Evolutionary conservation across 805 yeast species (phyloP).

Genomic region (Candida endomychidarum): DNA sequence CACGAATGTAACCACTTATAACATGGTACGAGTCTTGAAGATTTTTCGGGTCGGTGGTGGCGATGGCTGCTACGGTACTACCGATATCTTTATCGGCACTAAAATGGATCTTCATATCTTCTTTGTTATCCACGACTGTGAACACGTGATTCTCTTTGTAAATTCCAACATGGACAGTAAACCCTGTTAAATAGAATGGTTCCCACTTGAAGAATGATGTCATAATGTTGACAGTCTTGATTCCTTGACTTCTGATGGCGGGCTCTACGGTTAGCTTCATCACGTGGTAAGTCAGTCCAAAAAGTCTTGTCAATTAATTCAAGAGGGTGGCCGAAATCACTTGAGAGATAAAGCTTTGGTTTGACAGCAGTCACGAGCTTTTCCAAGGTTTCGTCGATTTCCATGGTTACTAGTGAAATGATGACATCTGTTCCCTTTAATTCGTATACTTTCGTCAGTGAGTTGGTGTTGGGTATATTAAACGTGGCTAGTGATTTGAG

Average conservation of each 20-base stretch:
- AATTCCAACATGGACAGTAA: slow-evolving; percentile 37
- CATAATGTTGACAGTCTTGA: slow-evolving; percentile 46
- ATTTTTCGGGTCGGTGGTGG: slow-evolving; percentile 31
- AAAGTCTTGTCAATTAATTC: slow-evolving; percentile 17
- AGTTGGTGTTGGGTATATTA: slow-evolving; percentile 39
- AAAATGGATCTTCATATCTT: slow-evolving; percentile 37
- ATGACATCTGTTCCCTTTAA: slow-evolving; percentile 51
- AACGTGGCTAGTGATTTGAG: slow-evolving; percentile 32
- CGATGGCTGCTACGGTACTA: slow-evolving; percentile 39
- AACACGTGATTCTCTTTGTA: slow-evolving; percentile 34
- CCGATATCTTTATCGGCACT: slow-evolving; percentile 45
- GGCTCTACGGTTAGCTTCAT: too few relatives aligned
- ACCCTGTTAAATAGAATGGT: too few relatives aligned
- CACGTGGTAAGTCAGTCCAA: neutral
- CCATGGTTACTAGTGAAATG: too few relatives aligned
- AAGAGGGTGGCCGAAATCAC: slow-evolving; percentile 58
- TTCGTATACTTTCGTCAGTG: slow-evolving; percentile 25
- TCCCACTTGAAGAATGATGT: slow-evolving; percentile 38
- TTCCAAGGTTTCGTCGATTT: too few relatives aligned
- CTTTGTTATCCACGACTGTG: slow-evolving; percentile 38
- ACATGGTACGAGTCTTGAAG: slow-evolving; percentile 47
- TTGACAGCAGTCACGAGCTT: too few relatives aligned
- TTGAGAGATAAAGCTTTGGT: slow-evolving; percentile 55
- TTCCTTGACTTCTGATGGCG: too few relatives aligned
- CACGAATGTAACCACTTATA: slow-evolving; percentile 40